Evolutionary conservation across 257 asterid species (phyloP).

Genomic region (Paulownia fortunei): DNA sequence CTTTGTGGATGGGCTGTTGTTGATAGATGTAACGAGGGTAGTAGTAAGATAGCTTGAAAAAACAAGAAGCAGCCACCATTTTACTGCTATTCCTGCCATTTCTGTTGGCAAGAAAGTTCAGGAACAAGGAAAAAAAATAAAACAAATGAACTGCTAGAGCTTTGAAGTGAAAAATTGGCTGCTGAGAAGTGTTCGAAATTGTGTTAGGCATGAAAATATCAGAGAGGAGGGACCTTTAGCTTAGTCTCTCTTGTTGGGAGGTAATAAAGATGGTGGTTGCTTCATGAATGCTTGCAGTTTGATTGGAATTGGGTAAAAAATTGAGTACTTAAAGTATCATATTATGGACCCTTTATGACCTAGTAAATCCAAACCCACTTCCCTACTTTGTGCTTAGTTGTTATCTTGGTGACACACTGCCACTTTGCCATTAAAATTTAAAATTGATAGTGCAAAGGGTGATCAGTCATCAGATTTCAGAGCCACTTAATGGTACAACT

Average conservation of each 20-base stretch:
- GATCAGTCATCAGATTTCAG: not conserved
- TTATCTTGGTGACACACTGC: constrained; percentile 20
- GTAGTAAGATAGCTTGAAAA: constrained; percentile 31
- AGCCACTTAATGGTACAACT: not conserved
- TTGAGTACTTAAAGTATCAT: not conserved
- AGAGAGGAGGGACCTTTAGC: constrained; percentile 16
- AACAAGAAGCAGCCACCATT: constrained; percentile 44
- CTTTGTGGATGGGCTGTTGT: constrained; percentile 29
- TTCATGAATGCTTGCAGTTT: constrained; percentile 50
- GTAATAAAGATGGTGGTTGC: constrained; percentile 75
- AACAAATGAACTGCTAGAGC: not conserved
- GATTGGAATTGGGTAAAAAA: constrained; percentile 26
- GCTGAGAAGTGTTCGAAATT: not conserved
- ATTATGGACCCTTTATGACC: not conserved
- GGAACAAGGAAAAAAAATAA: not conserved
- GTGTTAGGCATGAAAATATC: constrained; percentile 15
- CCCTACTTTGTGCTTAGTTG: not conserved
- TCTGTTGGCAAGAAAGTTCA: not conserved
- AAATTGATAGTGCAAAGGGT: not conserved
- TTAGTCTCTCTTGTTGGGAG: constrained; percentile 41
- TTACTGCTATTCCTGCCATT: constrained; percentile 51
- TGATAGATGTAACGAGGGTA: constrained; percentile 8
- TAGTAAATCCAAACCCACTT: not conserved
- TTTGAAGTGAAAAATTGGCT: constrained; percentile 15
- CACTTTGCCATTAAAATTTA: not conserved